phyloP scores from a whole-genome alignment of 2,329 filamentous ascomycete species.

The Exophiala mesophila region DNA sequence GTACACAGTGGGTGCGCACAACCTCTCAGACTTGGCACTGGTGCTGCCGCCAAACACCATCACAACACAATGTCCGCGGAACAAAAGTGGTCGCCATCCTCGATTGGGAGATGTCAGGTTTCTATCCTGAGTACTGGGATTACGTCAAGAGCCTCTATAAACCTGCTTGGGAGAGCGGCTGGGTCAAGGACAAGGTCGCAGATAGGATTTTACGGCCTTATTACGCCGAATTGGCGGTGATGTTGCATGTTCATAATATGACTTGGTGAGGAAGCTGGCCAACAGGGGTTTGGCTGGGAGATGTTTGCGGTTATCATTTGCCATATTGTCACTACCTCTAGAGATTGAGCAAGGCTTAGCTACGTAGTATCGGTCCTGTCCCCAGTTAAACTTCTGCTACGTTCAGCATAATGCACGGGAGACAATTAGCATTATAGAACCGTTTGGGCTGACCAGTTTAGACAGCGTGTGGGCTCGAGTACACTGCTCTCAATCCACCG shows the following conservation, averaged over 20 bases:
- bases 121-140: too few relatives aligned
- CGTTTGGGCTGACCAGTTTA: constrained; percentile 3
- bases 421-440: not conserved
- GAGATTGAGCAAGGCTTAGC: not conserved
- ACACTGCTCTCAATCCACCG: constrained; percentile 5
- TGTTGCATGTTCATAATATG: constrained; percentile 17
- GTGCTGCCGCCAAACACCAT: too few relatives aligned
- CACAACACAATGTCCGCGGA: too few relatives aligned
- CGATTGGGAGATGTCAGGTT: too few relatives aligned
- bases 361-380: too few relatives aligned
- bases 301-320: not conserved
- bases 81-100: too few relatives aligned
- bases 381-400: not conserved
- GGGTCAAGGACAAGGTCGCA: constrained; percentile 20
- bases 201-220: constrained; percentile 24
- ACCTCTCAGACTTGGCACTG: too few relatives aligned
- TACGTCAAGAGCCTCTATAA: too few relatives aligned
- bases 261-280: not conserved
- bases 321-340: not conserved
- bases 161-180: constrained; percentile 18
- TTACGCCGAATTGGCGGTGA: constrained; percentile 17
- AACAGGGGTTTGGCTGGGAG: not conserved
- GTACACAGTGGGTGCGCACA: too few relatives aligned
- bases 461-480: constrained; percentile 3
- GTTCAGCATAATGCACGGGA: not conserved